Evolutionary conservation across 257 asterid genomes (phyloP), one percentile per base, ranked within the genome.

Genomic region (Misopates orontium): DNA sequence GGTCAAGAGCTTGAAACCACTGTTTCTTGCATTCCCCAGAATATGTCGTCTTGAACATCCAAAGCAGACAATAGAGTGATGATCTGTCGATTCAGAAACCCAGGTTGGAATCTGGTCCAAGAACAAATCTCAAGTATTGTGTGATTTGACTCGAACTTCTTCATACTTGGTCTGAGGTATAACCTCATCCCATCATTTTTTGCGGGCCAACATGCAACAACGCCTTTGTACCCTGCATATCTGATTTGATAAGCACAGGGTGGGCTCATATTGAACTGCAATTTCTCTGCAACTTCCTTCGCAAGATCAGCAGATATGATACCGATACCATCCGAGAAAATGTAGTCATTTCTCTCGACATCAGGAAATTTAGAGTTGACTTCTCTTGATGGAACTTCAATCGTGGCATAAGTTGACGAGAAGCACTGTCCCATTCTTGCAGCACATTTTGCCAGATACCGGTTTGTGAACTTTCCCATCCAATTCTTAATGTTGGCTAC

Each of bases 351-450:
- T 77, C 95, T 81, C 69, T 75, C 58, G 20, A 94, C 57, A 65
- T 94, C 99, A 0, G 75, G 69, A 62, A 84, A 60, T 53, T 78
- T 22, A 0, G 66, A 44, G 60, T 83, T 70, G 51, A 81, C 85
- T 67, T 83, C 53, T 9, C 25, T 22, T 22, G 51, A 15, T 12
- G 86, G 89, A 67, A 90, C 95, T 66, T 82, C 80, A 22, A 90
- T 79, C 15, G 99, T 90, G 21, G 96, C 96, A 72, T 88, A 90
- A 40, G 99, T 94, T n/a, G 96, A 94, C 20, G 97, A 94, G 84
- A 90, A 90, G 81, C 97, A 94, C 56, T 82, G 95, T 3, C 99
- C 97, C 95, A 94, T 85, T 74, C 97, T 80, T 28, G 97, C 99
- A 55, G 96, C 95, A 78, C 88, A 94, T 72, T 88, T 94, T 16